phyloP scores from a whole-genome alignment of 176 grass and related monocot species.

The Ananas comosus region DNA sequence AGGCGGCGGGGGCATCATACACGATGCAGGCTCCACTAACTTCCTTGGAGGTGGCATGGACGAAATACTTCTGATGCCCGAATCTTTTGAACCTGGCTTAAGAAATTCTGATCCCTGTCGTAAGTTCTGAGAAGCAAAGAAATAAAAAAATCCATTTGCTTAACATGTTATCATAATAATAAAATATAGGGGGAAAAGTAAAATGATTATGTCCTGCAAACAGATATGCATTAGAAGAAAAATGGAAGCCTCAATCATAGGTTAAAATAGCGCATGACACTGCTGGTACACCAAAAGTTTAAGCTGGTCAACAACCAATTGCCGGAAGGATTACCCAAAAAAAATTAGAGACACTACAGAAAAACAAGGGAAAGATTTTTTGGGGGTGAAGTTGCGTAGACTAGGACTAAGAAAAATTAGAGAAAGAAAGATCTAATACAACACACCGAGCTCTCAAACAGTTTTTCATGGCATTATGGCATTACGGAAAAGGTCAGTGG shows the following conservation, averaged over 20 bases:
- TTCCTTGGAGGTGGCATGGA: slow-evolving; percentile 36
- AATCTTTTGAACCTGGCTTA: slow-evolving; percentile 81
- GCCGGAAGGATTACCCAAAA: neutral
- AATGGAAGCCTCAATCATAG: neutral
- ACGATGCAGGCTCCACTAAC: slow-evolving; percentile 36
- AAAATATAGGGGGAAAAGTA: neutral
- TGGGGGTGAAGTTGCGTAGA: neutral
- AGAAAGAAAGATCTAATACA: neutral
- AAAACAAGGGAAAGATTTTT: neutral
- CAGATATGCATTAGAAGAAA: slow-evolving; percentile 1
- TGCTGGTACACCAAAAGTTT: neutral
- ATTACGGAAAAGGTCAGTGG: neutral
- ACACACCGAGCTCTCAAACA: neutral
- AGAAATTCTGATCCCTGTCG: slow-evolving; percentile 75
- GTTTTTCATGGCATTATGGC: neutral
- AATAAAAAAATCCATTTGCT: slow-evolving; percentile 41
- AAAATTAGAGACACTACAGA: neutral
- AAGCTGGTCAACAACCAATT: neutral
- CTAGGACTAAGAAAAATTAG: neutral
- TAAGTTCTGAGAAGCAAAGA: slow-evolving; percentile 84
- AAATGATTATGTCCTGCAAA: slow-evolving; percentile 8
- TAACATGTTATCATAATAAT: slow-evolving; percentile 20
- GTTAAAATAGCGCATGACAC: neutral
- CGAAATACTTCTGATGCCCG: slow-evolving; percentile 24
- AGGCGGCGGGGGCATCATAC: slow-evolving; percentile 23